A percentile compares a stretch with the other conserved stretches of the same genome.
Evolutionary conservation across 75 land plant genomes (phyloP).

Genomic region (Cunninghamia lanceolata): DNA sequence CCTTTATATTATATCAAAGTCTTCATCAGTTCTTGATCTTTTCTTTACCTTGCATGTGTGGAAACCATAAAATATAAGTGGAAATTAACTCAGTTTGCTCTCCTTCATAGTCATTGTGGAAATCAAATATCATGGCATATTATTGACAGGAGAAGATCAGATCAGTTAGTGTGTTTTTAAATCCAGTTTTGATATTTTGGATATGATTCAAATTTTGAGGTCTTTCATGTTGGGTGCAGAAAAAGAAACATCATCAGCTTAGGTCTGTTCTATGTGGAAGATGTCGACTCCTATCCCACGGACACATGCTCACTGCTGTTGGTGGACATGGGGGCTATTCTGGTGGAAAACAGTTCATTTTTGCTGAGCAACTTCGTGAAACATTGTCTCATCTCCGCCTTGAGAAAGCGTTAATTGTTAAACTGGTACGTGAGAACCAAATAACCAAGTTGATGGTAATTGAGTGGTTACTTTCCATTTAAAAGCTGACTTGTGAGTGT

Average conservation of each 20-base stretch:
- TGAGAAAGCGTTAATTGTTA: slow-evolving; percentile 85
- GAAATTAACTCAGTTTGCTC: not conserved
- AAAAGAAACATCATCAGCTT: slow-evolving; percentile 91
- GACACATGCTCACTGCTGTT: slow-evolving; percentile 96
- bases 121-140: not conserved
- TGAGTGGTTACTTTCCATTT: not conserved
- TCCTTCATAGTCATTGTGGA: not conserved
- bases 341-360: slow-evolving; percentile 85
- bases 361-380: slow-evolving; percentile 88
- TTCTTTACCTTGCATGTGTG: not conserved
- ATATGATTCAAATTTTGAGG: not conserved
- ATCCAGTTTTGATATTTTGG: not conserved
- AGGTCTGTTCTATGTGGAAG: slow-evolving; percentile 85
- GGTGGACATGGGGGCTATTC: slow-evolving; percentile 96
- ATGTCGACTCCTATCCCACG: slow-evolving; percentile 82
- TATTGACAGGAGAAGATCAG: not conserved
- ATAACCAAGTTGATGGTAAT: not conserved
- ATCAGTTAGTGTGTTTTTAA: slow-evolving; percentile 1
- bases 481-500: not conserved
- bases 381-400: slow-evolving; percentile 80
- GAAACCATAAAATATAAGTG: not conserved
- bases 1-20: not conserved
- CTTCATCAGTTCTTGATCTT: not conserved
- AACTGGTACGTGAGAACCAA: slow-evolving; percentile 50
- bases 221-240: slow-evolving; percentile 48